Conservation (phyloP, 1,139 yeast genomes). For the Sporopachydermia cereana region DNA sequence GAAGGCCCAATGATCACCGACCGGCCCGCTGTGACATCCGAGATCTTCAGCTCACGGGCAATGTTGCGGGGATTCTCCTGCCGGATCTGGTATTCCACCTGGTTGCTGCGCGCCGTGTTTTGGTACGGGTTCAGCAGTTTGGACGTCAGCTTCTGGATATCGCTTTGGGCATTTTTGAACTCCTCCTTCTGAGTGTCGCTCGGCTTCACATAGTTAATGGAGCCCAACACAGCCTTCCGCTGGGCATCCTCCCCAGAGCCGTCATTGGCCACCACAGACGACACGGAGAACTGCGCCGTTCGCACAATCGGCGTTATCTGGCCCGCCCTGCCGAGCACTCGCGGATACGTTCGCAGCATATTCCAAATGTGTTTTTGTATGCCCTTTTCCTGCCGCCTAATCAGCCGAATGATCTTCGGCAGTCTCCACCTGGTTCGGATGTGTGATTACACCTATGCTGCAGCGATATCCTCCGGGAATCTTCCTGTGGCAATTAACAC, state of each 20-base stretch:
- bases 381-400: no score
- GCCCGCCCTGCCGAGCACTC: not conserved
- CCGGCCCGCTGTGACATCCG: conserved; percentile 32
- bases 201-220: not conserved
- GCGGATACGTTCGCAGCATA: not conserved
- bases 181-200: not conserved
- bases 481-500: no score
- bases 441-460: no score
- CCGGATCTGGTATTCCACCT: conserved; percentile 4
- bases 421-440: no score
- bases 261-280: not conserved
- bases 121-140: conserved; percentile 3
- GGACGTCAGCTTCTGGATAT: conserved; percentile 5
- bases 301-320: not conserved
- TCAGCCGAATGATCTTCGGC: no score
- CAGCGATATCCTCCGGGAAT: no score
- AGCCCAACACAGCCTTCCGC: not conserved
- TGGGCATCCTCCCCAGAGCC: not conserved
- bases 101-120: not conserved
- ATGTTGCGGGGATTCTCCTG: conserved; percentile 3
- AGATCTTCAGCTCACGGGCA: conserved; percentile 1
- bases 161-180: not conserved
- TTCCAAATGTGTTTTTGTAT: no score
- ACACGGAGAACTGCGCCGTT: not conserved
- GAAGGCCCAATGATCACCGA: conserved; percentile 26